phyloP scores from a whole-genome alignment of 129 eudicot genomes.

The Artemisia tridentata region DNA sequence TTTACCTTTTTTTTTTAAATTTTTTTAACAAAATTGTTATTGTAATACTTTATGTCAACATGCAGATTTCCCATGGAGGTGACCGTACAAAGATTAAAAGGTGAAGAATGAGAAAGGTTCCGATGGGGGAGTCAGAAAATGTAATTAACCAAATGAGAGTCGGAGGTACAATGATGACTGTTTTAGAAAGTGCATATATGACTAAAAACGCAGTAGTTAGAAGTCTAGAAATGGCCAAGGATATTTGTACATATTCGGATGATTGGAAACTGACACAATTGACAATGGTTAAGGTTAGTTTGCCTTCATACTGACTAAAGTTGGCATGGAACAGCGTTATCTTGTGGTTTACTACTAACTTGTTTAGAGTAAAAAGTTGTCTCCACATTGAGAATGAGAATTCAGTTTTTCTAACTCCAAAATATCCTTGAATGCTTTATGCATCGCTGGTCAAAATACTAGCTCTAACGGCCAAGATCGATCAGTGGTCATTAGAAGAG shows the following conservation, averaged over 20 bases:
- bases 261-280: not conserved
- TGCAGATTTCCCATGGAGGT: too few species aligned
- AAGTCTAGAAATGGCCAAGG: not conserved
- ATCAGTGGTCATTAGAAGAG: not conserved
- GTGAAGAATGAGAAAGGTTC: too few species aligned
- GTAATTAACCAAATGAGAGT: not conserved
- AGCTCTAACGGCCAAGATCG: not conserved
- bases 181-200: constrained; percentile 9
- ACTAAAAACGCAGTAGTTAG: constrained; percentile 1
- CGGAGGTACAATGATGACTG: constrained; percentile 6
- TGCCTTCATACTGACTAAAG: not conserved
- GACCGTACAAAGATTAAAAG: too few species aligned
- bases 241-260: constrained; percentile 2
- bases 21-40: too few species aligned
- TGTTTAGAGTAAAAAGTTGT: not conserved
- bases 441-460: not conserved
- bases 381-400: not conserved
- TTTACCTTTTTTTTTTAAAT: too few species aligned
- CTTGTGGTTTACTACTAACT: not conserved
- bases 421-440: not conserved
- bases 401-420: not conserved
- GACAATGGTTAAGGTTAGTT: constrained; percentile 7
- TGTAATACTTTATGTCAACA: too few species aligned
- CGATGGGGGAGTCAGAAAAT: not conserved
- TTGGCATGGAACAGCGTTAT: not conserved